phyloP scores from a whole-genome alignment of 805 yeast genomes.

The Candida rishiriensis region DNA sequence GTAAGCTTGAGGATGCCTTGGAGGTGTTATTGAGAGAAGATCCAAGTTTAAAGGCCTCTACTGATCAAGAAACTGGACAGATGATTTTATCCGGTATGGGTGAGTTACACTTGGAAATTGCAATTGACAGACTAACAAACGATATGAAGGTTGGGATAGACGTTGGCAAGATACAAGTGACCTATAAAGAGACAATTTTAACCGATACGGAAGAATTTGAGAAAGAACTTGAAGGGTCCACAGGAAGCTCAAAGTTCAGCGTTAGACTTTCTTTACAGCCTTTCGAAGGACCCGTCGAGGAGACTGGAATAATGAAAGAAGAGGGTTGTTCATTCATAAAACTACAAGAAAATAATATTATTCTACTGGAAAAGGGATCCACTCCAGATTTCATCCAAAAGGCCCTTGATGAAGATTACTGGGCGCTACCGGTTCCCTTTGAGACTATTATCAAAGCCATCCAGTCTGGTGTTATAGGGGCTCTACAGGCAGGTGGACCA shows the following conservation, averaged over 20 bases:
- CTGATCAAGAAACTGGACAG: conserved; percentile 86
- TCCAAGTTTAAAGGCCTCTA: conserved; percentile 71
- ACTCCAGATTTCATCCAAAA: conserved; percentile 21
- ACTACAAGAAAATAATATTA: conserved; percentile 45
- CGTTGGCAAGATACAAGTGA: conserved; percentile 80
- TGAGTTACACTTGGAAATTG: conserved; percentile 88
- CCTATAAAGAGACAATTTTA: conserved; percentile 71
- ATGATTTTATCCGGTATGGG: conserved; percentile 95
- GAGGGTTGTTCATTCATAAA: conserved; percentile 34
- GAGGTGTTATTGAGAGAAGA: conserved; percentile 73
- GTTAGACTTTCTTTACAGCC: conserved; percentile 27
- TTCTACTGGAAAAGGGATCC: conserved; percentile 31
- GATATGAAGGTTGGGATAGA: conserved; percentile 81
- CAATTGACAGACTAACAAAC: conserved; percentile 68
- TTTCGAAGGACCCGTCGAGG: conserved; percentile 31
- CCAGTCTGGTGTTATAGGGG: conserved; percentile 54
- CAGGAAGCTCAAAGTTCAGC: conserved; percentile 20
- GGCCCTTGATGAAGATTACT: conserved; percentile 22
- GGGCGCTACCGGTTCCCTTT: conserved; percentile 45
- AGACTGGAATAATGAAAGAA: conserved; percentile 29
- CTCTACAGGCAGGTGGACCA: conserved; percentile 66
- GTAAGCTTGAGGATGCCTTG: conserved; percentile 69
- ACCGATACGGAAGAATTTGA: conserved; percentile 20
- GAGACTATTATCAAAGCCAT: conserved; percentile 52
- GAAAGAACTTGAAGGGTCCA: conserved; percentile 11